Evolutionary conservation across 441 rosid genomes (phyloP).

Genomic region (Brassica balearica): DNA sequence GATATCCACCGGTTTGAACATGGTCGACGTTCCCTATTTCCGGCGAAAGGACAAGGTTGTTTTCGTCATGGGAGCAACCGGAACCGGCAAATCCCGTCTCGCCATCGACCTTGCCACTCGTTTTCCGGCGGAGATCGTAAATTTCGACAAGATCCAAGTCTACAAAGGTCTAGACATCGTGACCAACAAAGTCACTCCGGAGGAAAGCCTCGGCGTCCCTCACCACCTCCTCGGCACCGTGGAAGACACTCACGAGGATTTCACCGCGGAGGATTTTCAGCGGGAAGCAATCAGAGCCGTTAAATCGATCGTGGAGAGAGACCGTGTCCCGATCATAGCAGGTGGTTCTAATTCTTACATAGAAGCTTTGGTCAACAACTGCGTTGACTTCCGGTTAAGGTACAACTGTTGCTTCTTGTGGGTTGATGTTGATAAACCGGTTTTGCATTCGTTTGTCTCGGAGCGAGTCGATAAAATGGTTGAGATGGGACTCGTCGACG

Average conservation of each 20-base stretch:
- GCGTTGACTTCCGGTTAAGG: conserved; percentile 54
- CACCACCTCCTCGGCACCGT: conserved; percentile 69
- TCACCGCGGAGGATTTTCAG: conserved; percentile 59
- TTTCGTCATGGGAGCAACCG: conserved; percentile 78
- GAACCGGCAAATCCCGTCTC: conserved; percentile 77
- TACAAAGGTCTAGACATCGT: conserved; percentile 66
- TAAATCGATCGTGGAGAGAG: conserved; percentile 50
- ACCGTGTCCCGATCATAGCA: conserved; percentile 65
- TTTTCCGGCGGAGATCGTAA: conserved; percentile 69
- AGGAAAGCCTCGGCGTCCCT: conserved; percentile 69
- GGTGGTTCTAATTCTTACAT: conserved; percentile 84
- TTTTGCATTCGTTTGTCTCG: conserved; percentile 60
- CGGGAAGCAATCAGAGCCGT: conserved; percentile 47
- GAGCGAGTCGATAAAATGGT: conserved; percentile 77
- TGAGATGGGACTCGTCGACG: conserved; percentile 62
- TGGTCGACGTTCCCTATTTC: conserved; percentile 51
- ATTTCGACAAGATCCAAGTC: conserved; percentile 86
- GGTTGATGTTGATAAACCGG: conserved; percentile 66
- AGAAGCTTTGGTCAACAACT: conserved; percentile 58
- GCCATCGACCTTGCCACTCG: conserved; percentile 76
- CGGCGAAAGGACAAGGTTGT: conserved; percentile 67
- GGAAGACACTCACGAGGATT: conserved; percentile 49
- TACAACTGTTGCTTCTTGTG: conserved; percentile 69
- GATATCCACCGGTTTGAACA: conserved; percentile 36
- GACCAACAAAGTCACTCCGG: conserved; percentile 74